These are phyloP conservation scores for Aciculosporium take DNA, from an alignment of 2,329 filamentous ascomycete species.

Conservation along the genomic window DNA sequence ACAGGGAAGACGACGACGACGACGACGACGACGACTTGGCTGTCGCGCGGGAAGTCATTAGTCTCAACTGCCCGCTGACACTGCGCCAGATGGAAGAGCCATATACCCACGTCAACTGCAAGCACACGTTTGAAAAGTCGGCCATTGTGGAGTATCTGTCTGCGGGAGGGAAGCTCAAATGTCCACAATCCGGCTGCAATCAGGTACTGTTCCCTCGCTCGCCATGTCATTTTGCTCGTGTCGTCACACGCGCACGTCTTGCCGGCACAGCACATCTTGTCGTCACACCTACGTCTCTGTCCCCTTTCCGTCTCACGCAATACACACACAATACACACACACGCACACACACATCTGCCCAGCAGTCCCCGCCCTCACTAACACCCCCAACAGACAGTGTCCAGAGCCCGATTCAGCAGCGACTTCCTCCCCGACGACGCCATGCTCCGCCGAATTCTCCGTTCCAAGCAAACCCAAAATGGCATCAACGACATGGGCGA, in stretches of 20 bases:
- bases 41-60: constrained; percentile 47
- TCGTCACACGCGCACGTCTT: neutral
- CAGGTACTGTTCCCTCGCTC: constrained; percentile 24
- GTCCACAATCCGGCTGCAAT: constrained; percentile 51
- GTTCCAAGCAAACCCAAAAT: constrained; percentile 29
- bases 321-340: neutral
- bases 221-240: neutral
- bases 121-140: constrained; percentile 56
- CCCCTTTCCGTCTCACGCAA: neutral
- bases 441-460: constrained; percentile 43
- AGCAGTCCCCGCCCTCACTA: neutral
- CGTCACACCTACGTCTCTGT: no score
- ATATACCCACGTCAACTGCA: constrained; percentile 51
- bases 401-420: constrained; percentile 18
- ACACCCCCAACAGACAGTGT: constrained; percentile 27
- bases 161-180: constrained; percentile 31
- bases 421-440: constrained; percentile 44
- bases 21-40: constrained; percentile 56
- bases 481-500: constrained; percentile 29
- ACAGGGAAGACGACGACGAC: constrained; percentile 20
- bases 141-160: constrained; percentile 45
- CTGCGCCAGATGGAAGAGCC: constrained; percentile 51
- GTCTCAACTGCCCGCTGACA: constrained; percentile 56
- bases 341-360: neutral
- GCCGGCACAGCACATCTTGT: neutral